Conservation (phyloP, 2,329 filamentous ascomycete genomes). For the Penicillium glabrum region DNA sequence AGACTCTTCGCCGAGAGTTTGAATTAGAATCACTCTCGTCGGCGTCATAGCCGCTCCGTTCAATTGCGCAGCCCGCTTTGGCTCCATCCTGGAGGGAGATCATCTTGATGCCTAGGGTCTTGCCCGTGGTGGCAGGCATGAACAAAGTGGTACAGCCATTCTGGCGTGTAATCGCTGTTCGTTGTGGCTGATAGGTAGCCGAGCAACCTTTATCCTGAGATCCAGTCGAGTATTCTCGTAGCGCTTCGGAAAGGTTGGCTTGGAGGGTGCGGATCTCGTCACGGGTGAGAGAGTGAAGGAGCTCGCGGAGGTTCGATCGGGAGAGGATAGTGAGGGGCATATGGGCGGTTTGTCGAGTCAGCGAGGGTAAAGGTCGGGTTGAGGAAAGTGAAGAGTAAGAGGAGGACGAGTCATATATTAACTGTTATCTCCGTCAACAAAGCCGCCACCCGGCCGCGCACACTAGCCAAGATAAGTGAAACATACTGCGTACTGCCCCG, state of each 20-base stretch:
- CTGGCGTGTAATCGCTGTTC: slow-evolving; percentile 60
- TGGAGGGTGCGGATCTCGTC: slow-evolving; percentile 61
- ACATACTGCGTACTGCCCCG: neutral
- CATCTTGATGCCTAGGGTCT: slow-evolving; percentile 64
- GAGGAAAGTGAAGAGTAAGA: neutral
- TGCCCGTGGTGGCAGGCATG: slow-evolving; percentile 64
- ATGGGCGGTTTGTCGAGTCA: slow-evolving; percentile 8
- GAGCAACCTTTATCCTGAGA: slow-evolving; percentile 60
- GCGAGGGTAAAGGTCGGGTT: slow-evolving; percentile 1
- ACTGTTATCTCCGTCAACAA: slow-evolving; percentile 9
- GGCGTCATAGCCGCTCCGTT: slow-evolving; percentile 25
- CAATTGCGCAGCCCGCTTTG: slow-evolving; percentile 32
- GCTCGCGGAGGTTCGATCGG: slow-evolving; percentile 54
- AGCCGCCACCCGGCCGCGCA: slow-evolving; percentile 5
- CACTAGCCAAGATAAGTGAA: slow-evolving; percentile 13
- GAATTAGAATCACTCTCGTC: slow-evolving; percentile 17
- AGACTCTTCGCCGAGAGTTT: slow-evolving; percentile 13
- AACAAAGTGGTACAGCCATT: slow-evolving; percentile 65
- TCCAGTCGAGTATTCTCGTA: slow-evolving; percentile 65
- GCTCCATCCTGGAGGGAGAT: slow-evolving; percentile 52
- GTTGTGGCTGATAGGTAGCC: slow-evolving; percentile 61
- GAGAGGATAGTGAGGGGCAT: slow-evolving; percentile 64
- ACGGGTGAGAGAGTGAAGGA: slow-evolving; percentile 57
- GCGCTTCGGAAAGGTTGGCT: slow-evolving; percentile 57
- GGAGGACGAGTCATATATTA: neutral